Percentiles rank a stretch among this genome's conserved stretches.
Evolutionary conservation across 208 protist species (phyloP).

Genomic region (Endotrypanum monterogeii): DNA sequence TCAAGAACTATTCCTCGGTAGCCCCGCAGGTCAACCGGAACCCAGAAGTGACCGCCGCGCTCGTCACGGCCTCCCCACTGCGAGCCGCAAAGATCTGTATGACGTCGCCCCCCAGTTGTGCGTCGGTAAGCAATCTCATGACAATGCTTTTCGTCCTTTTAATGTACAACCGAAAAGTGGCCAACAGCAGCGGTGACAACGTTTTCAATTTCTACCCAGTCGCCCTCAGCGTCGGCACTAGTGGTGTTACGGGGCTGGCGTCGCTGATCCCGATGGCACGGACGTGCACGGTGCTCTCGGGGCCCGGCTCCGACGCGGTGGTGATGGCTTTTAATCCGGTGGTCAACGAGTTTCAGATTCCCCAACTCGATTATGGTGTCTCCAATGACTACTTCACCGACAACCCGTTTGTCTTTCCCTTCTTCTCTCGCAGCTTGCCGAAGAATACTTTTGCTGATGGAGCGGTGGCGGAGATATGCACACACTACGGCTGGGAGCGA

Average conservation of each 20-base stretch:
- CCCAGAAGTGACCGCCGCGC: constrained; percentile 26
- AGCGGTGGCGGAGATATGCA: constrained; percentile 65
- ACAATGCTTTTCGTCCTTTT: constrained; percentile 65
- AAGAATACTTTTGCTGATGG: constrained; percentile 50
- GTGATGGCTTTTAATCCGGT: constrained; percentile 67
- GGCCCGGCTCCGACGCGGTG: constrained; percentile 58
- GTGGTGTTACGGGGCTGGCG: constrained; percentile 67
- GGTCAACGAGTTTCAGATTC: constrained; percentile 75
- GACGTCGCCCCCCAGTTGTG: constrained; percentile 59
- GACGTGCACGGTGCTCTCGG: constrained; percentile 70
- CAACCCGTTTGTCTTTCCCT: constrained; percentile 64
- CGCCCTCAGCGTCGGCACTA: constrained; percentile 64
- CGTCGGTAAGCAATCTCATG: constrained; percentile 53
- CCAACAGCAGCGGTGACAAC: constrained; percentile 22
- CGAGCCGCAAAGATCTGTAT: constrained; percentile 71
- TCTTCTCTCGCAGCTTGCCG: constrained; percentile 77
- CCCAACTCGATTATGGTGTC: constrained; percentile 79
- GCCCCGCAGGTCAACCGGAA: constrained; percentile 41
- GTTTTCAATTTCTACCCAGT: constrained; percentile 59
- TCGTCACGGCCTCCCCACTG: constrained; percentile 70
- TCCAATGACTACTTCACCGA: constrained; percentile 62
- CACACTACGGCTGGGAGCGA: constrained; percentile 81
- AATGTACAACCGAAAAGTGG: constrained; percentile 40
- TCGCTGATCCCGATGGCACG: constrained; percentile 69
- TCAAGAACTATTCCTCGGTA: constrained; percentile 37